Percentiles rank a stretch among this genome's conserved stretches.
Conservation (phyloP, 2,329 filamentous ascomycete species). For the Stagonosporopsis chrysanthemi region DNA sequence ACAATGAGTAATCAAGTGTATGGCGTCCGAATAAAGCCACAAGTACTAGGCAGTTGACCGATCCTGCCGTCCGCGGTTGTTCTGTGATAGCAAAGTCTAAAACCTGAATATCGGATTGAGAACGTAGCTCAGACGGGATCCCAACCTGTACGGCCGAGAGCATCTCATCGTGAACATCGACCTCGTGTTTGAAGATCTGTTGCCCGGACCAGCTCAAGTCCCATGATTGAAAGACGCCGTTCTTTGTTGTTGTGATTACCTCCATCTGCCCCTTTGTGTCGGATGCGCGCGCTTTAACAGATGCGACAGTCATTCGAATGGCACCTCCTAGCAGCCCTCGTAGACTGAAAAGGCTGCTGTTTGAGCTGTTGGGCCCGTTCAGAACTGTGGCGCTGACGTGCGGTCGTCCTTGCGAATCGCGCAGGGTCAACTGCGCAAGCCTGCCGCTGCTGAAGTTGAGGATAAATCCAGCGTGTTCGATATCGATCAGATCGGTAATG, state of each 20-base stretch:
- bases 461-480: slow-evolving; percentile 87
- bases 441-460: slow-evolving; percentile 85
- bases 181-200: slow-evolving; percentile 74
- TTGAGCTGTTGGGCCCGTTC: slow-evolving; percentile 61
- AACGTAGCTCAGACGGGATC: slow-evolving; percentile 56
- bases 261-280: slow-evolving; percentile 82
- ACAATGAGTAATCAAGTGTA: slow-evolving; percentile 70
- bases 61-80: slow-evolving; percentile 45
- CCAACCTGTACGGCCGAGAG: slow-evolving; percentile 66
- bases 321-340: slow-evolving; percentile 76
- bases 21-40: slow-evolving; percentile 42
- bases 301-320: slow-evolving; percentile 78
- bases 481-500: slow-evolving; percentile 78
- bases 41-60: slow-evolving; percentile 39
- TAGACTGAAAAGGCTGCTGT: slow-evolving; percentile 81
- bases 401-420: slow-evolving; percentile 86
- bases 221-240: slow-evolving; percentile 84
- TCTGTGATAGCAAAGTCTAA: slow-evolving; percentile 78
- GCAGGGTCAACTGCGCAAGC: slow-evolving; percentile 82
- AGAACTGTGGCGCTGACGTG: slow-evolving; percentile 80
- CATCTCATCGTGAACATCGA: slow-evolving; percentile 73
- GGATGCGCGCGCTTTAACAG: slow-evolving; percentile 76
- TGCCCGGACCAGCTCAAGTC: slow-evolving; percentile 87
- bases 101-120: slow-evolving; percentile 70
- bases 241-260: slow-evolving; percentile 78